phyloP scores from a whole-genome alignment of 352 stramenopile genomes.

The Phytopythium litorale region DNA sequence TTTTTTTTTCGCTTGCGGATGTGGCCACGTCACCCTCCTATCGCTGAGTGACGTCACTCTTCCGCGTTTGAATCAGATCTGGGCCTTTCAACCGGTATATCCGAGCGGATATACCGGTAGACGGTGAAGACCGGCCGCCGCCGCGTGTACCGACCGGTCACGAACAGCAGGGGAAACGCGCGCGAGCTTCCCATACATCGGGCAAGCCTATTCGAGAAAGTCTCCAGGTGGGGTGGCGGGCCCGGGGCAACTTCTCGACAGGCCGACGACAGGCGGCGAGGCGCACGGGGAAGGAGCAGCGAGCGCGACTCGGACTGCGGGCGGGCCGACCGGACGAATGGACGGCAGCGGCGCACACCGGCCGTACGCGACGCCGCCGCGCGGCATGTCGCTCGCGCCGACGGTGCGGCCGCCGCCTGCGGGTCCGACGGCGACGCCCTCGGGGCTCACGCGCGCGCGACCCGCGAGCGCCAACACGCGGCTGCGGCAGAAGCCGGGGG shows the following conservation, averaged over 20 bases:
- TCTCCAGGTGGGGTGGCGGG: not conserved
- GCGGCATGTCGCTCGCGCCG: slow-evolving; percentile 22
- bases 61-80: not conserved
- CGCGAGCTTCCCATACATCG: not conserved
- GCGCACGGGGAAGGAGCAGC: not conserved
- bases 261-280: not conserved
- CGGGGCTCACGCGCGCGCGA: slow-evolving; percentile 20
- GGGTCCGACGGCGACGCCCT: not conserved
- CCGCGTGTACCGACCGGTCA: not conserved
- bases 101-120: not conserved
- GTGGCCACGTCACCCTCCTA: not conserved
- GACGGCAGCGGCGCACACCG: slow-evolving; percentile 11
- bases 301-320: not conserved
- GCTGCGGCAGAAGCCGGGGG: slow-evolving; percentile 53
- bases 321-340: slow-evolving; percentile 12
- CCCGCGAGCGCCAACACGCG: slow-evolving; percentile 53
- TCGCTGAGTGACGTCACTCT: not conserved
- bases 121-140: no score
- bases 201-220: not conserved
- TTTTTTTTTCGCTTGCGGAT: not conserved
- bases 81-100: not conserved
- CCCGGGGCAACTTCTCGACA: not conserved
- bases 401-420: not conserved
- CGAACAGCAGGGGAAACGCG: not conserved
- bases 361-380: slow-evolving; percentile 5